Conservation (phyloP, 192 early-diverging fungal genomes). For the Gigaspora rosea region DNA sequence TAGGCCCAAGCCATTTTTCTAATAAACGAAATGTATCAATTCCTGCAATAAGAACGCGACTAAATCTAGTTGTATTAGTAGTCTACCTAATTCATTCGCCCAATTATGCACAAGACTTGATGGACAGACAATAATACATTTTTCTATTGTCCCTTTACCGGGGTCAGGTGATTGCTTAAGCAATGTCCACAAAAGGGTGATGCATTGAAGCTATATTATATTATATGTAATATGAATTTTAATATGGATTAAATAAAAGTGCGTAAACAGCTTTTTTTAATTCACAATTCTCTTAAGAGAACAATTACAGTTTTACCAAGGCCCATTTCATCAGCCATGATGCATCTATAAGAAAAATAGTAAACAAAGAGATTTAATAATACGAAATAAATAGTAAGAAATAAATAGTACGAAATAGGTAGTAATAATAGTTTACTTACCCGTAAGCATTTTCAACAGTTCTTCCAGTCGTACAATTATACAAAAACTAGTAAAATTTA, state of each 20-base stretch:
- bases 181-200: constrained; percentile 96
- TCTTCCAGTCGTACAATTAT: constrained; percentile 88
- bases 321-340: constrained; percentile 99
- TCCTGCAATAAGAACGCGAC: not conserved
- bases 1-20: constrained; percentile 90
- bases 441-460: constrained; percentile 76
- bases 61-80: not conserved
- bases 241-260: not conserved
- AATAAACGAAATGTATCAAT: constrained; percentile 7
- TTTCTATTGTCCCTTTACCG: constrained; percentile 93
- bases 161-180: constrained; percentile 85
- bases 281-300: not conserved
- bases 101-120: constrained; percentile 96
- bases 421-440: constrained; percentile 11
- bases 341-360: constrained; percentile 57
- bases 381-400: not conserved
- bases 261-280: not conserved
- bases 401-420: not conserved
- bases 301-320: constrained; percentile 75
- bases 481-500: constrained; percentile 72
- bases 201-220: constrained; percentile 72
- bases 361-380: not conserved
- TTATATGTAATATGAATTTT: not conserved
- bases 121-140: constrained; percentile 96
- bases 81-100: constrained; percentile 86